These are phyloP conservation scores for Podaxis sp. DNA, from an alignment of 768 basidiomycete species.

Conservation along the genomic window DNA sequence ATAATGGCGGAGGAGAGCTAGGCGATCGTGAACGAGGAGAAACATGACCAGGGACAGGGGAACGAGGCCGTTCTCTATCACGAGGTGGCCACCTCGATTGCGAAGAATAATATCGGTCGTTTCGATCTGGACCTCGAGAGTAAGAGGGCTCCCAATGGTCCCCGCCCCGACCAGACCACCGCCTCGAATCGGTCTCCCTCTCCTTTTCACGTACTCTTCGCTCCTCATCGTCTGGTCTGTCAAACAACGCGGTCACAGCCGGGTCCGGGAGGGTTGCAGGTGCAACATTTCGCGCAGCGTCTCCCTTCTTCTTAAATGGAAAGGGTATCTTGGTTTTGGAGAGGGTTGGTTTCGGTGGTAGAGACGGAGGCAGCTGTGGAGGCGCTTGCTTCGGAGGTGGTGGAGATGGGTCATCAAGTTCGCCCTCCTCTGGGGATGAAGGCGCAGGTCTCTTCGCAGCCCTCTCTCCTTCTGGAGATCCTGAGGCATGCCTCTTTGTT, in stretches of 20 bases:
- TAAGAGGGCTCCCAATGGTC: constrained; percentile 39
- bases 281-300: constrained; percentile 21
- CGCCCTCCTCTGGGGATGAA: constrained; percentile 81
- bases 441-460: constrained; percentile 56
- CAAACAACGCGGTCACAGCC: constrained; percentile 28
- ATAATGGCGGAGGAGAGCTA: constrained; percentile 9
- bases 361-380: constrained; percentile 27
- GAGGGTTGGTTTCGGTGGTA: constrained; percentile 36
- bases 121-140: constrained; percentile 14
- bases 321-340: constrained; percentile 59
- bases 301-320: constrained; percentile 68
- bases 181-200: constrained; percentile 34
- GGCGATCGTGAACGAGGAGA: constrained; percentile 24
- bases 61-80: constrained; percentile 26
- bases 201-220: constrained; percentile 25
- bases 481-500: constrained; percentile 60
- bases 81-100: constrained; percentile 16
- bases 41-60: constrained; percentile 26
- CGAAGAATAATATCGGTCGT: constrained; percentile 10
- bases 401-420: constrained; percentile 59
- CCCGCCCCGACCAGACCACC: constrained; percentile 18
- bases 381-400: constrained; percentile 23
- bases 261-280: constrained; percentile 13
- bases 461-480: constrained; percentile 48
- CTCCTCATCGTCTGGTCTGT: constrained; percentile 47